Percentiles rank a stretch among this genome's conserved stretches.
phyloP scores from a whole-genome alignment of 176 grass and related monocot species.

The Zoysia pacifica region DNA sequence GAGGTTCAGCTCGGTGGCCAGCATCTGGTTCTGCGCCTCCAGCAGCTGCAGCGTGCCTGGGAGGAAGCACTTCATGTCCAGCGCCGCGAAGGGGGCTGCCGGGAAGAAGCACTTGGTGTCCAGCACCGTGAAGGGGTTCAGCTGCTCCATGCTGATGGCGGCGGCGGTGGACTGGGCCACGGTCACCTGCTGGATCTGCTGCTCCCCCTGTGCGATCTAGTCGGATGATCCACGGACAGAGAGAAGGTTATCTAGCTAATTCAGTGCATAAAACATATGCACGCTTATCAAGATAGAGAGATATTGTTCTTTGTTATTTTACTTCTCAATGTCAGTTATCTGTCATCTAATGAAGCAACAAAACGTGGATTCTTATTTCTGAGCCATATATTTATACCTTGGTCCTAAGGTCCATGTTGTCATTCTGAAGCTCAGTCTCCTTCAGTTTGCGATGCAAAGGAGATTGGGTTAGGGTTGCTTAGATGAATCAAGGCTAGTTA shows the following conservation, averaged over 20 bases:
- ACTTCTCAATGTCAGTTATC: no score
- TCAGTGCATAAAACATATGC: neutral
- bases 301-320: no score
- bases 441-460: constrained; percentile 23
- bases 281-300: no score
- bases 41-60: constrained; percentile 30
- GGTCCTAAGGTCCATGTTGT: constrained; percentile 61
- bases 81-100: constrained; percentile 28
- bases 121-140: constrained; percentile 37
- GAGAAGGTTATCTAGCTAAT: neutral
- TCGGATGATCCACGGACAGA: neutral
- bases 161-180: constrained; percentile 41
- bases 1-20: constrained; percentile 57
- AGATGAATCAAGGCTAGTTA: neutral
- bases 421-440: constrained; percentile 76
- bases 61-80: constrained; percentile 67
- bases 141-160: constrained; percentile 19
- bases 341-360: neutral
- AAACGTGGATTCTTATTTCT: neutral
- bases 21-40: constrained; percentile 35
- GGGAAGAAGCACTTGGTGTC: constrained; percentile 62
- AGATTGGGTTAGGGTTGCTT: neutral
- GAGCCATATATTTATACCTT: constrained; percentile 40
- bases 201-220: constrained; percentile 57
- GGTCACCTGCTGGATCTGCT: constrained; percentile 53